A percentile compares a stretch with the other conserved stretches of the same genome.
phyloP scores from a whole-genome alignment of 345 rosid genomes.

The Camelina hispida region DNA sequence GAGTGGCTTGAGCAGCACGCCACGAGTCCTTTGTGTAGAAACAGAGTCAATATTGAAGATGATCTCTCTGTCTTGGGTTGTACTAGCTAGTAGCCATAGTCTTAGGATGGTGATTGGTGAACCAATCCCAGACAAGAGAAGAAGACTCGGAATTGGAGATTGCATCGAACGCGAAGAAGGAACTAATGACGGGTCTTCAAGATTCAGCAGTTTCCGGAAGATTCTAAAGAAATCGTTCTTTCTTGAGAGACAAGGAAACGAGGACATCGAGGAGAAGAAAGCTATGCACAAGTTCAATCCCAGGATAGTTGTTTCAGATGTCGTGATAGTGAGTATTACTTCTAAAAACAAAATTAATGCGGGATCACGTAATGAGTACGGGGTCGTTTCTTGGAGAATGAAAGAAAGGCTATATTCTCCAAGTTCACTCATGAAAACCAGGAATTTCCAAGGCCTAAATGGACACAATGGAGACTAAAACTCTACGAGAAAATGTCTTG shows the following conservation, averaged over 20 bases:
- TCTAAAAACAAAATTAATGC: no score
- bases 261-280: slow-evolving; percentile 22
- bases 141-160: slow-evolving; percentile 62
- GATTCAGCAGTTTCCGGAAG: slow-evolving; percentile 72
- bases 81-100: slow-evolving; percentile 50
- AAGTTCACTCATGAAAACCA: no score
- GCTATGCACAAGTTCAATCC: slow-evolving; percentile 67
- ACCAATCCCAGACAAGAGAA: slow-evolving; percentile 45
- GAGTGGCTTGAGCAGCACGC: slow-evolving; percentile 92
- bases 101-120: slow-evolving; percentile 47
- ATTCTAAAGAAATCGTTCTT: slow-evolving; percentile 42
- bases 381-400: no score
- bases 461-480: no score
- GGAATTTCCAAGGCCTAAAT: no score
- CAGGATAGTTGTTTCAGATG: slow-evolving; percentile 69
- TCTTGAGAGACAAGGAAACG: slow-evolving; percentile 32
- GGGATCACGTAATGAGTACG: no score
- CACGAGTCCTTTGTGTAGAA: slow-evolving; percentile 84
- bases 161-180: slow-evolving; percentile 78
- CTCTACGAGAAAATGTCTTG: no score
- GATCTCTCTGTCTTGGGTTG: slow-evolving; percentile 56
- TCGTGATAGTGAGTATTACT: slow-evolving; percentile 3
- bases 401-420: no score
- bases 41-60: slow-evolving; percentile 57
- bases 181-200: slow-evolving; percentile 24